These are phyloP conservation scores for Gyromitra esculenta DNA, from an alignment of 2,329 filamentous ascomycete genomes.

Conservation along the genomic window DNA sequence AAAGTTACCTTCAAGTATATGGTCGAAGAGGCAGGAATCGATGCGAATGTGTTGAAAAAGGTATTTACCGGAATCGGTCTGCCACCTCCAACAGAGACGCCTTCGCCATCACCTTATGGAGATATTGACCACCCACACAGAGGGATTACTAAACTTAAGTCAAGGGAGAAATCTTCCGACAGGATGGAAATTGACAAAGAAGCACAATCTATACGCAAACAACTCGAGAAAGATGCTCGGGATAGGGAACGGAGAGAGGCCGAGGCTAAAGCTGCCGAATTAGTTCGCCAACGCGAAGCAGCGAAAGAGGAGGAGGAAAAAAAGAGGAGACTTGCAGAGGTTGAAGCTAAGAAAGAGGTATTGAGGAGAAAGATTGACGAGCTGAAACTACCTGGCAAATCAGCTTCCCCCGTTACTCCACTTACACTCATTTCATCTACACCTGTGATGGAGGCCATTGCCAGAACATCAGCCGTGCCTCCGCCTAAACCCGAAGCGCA, in stretches of 20 bases:
- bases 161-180: conserved; percentile 44
- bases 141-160: conserved; percentile 38
- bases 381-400: conserved; percentile 53
- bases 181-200: conserved; percentile 56
- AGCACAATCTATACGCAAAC: conserved; percentile 50
- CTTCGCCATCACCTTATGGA: conserved; percentile 52
- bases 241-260: conserved; percentile 74
- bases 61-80: conserved; percentile 65
- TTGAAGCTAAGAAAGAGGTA: conserved; percentile 51
- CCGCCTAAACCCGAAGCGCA: conserved; percentile 31
- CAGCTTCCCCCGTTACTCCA: conserved; percentile 43
- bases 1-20: conserved; percentile 68
- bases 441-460: conserved; percentile 49
- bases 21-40: conserved; percentile 64
- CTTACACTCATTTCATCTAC: conserved; percentile 54
- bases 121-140: conserved; percentile 46
- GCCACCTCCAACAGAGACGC: conserved; percentile 45
- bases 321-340: conserved; percentile 50
- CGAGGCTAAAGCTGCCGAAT: conserved; percentile 76
- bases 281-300: conserved; percentile 51
- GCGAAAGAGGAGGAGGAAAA: conserved; percentile 53
- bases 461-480: conserved; percentile 33
- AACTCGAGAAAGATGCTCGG: conserved; percentile 56
- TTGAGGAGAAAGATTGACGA: conserved; percentile 54
- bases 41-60: conserved; percentile 63